These are phyloP conservation scores for Flammula alnicola DNA, from an alignment of 1,284 basidiomycete species.

Conservation along the genomic window DNA sequence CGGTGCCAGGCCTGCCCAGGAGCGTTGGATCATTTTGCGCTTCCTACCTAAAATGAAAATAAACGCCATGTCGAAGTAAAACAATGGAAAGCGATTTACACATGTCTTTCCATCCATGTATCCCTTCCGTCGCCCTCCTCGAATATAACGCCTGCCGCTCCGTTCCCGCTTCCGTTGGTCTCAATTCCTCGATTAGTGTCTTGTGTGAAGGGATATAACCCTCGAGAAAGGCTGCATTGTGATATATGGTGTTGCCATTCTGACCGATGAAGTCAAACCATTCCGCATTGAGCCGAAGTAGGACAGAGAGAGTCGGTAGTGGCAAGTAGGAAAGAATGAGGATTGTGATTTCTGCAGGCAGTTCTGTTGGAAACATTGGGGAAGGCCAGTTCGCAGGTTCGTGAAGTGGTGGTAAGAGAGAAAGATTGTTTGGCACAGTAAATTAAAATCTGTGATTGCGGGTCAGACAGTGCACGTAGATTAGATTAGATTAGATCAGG, in stretches of 20 bases:
- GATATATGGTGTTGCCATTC: constrained; percentile 25
- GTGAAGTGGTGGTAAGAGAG: not conserved
- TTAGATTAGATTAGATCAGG: too few relatives aligned
- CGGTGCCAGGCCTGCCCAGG: constrained; percentile 59
- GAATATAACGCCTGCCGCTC: constrained; percentile 8
- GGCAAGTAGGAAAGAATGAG: constrained; percentile 26
- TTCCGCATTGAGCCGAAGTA: constrained; percentile 14
- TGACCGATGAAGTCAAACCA: constrained; percentile 21
- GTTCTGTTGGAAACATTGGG: constrained; percentile 20
- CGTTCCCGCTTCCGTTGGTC: not conserved
- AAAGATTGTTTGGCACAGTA: not conserved
- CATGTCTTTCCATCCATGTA: constrained; percentile 55
- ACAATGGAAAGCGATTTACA: constrained; percentile 45
- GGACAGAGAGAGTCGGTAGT: constrained; percentile 17
- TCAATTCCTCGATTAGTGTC: constrained; percentile 2
- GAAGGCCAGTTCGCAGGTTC: not conserved
- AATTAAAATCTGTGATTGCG: too few relatives aligned
- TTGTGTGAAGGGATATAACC: constrained; percentile 12
- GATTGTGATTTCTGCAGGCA: constrained; percentile 26
- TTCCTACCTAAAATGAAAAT: constrained; percentile 53
- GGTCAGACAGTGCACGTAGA: too few relatives aligned
- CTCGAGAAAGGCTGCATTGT: constrained; percentile 22
- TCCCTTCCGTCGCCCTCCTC: constrained; percentile 7
- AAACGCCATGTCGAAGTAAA: not conserved
- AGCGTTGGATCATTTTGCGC: constrained; percentile 48